A percentile compares a stretch with the other conserved stretches of the same genome.
These are phyloP conservation scores for Trichoderma harzianum DNA, from an alignment of 2,329 filamentous ascomycete genomes.

Conservation along the genomic window DNA sequence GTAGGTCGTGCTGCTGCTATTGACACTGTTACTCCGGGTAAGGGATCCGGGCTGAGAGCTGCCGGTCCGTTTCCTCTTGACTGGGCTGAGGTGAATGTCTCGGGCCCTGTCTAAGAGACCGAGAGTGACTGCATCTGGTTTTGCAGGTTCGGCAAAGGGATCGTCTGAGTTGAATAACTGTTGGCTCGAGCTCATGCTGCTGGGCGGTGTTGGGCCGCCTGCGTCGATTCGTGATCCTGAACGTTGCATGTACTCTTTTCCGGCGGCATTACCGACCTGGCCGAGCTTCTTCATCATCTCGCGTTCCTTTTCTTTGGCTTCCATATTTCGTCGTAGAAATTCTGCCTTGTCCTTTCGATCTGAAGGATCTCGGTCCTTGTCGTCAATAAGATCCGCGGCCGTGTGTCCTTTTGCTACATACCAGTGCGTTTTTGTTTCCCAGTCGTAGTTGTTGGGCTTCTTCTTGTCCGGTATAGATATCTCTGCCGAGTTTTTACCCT, in stretches of 20 bases:
- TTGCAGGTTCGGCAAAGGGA: slow-evolving; percentile 29
- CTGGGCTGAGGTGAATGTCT: slow-evolving; percentile 54
- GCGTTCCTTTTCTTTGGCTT: slow-evolving; percentile 66
- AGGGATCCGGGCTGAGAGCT: slow-evolving; percentile 39
- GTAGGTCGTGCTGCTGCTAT: slow-evolving; percentile 7
- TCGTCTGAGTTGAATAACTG: slow-evolving; percentile 15
- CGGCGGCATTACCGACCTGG: slow-evolving; percentile 61
- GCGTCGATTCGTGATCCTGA: slow-evolving; percentile 24
- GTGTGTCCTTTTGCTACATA: slow-evolving; percentile 51
- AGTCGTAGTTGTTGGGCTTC: slow-evolving; percentile 49
- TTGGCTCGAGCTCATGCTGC: slow-evolving; percentile 17
- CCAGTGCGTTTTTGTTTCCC: slow-evolving; percentile 54
- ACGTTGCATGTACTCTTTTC: slow-evolving; percentile 65
- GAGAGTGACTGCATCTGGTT: slow-evolving; percentile 41
- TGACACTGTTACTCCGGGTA: slow-evolving; percentile 24
- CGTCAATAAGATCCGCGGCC: slow-evolving; percentile 62
- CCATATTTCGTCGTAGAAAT: slow-evolving; percentile 60
- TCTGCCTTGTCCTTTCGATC: slow-evolving; percentile 63
- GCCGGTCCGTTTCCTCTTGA: slow-evolving; percentile 59
- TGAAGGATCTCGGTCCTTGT: slow-evolving; percentile 54
- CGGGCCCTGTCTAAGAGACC: slow-evolving; percentile 36
- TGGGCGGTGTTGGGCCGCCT: neutral
- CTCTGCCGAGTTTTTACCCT: slow-evolving; percentile 26
- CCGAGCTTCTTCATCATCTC: slow-evolving; percentile 68
- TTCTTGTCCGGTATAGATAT: slow-evolving; percentile 20